Evolutionary conservation across 495 filamentous ascomycete species (phyloP).

Genomic region (Annulohypoxylon bovei): DNA sequence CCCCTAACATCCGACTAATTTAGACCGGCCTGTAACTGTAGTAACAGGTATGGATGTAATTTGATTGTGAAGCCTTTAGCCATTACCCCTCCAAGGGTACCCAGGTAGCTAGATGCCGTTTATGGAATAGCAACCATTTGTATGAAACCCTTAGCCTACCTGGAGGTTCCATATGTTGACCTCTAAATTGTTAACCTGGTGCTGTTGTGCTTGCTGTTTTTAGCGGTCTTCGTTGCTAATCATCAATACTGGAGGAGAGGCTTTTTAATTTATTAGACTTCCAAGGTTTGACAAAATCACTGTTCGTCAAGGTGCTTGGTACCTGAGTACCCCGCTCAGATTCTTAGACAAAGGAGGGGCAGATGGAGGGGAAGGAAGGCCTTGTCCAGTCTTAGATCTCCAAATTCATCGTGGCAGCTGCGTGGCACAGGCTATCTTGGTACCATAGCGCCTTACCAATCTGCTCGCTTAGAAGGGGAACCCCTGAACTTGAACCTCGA

Average conservation of each 20-base stretch:
- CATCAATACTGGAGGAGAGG: too few relatives aligned
- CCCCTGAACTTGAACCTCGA: slow-evolving; percentile 9
- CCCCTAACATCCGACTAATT: neutral
- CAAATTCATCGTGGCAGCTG: neutral
- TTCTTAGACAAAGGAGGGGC: slow-evolving; percentile 25
- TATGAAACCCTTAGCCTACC: neutral
- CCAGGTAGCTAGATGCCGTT: slow-evolving; percentile 9
- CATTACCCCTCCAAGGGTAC: slow-evolving; percentile 7
- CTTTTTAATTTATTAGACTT: neutral
- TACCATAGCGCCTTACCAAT: neutral
- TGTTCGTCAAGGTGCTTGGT: neutral
- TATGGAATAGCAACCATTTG: slow-evolving; percentile 17
- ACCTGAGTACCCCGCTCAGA: slow-evolving; percentile 24
- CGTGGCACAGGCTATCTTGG: neutral
- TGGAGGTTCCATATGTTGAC: neutral
- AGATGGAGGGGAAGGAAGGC: neutral
- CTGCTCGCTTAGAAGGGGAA: slow-evolving; percentile 24
- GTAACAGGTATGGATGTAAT: neutral
- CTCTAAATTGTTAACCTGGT: neutral
- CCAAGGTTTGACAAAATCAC: neutral
- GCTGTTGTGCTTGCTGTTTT: neutral
- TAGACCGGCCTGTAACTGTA: neutral
- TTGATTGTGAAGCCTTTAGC: neutral
- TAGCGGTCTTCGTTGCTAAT: neutral
- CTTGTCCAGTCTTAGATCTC: slow-evolving; percentile 1